Base-by-base conservation (phyloP, 2,329 filamentous ascomycete genomes). In the Paraconiothyrium brasiliense region DNA sequence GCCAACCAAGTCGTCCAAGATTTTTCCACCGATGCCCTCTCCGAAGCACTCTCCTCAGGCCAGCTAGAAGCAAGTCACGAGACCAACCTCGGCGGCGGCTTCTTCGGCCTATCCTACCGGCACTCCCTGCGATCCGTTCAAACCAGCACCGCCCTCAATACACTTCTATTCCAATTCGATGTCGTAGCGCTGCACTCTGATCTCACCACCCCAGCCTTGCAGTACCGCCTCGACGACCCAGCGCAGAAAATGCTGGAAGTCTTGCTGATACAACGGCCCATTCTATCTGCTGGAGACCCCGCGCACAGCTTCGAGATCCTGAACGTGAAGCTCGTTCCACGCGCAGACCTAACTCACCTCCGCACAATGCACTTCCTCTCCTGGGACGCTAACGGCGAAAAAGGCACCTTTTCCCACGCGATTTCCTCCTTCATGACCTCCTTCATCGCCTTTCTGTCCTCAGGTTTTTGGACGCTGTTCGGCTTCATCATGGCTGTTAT, bases 181-280 rank as follows among this genome's bases (percentile, higher is more conserved):
- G 41, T 77, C 59, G 59, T 74, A 32, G 67, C 69, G 11, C n/a
- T 73, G 0, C 67, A 64, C 54, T 68, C 65, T 4, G 63, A 71
- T 14, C 54, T 74, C 2, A 49, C 68, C 5, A 43, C 16, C 0
- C 59, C 62, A 0, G 52, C 67, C n/a, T 46, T 68, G 0, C 64
- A 60, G 34, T 52, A 68, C 39, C 54, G 63, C 0, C 46, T 76
- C 16, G 61, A 71, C n/a, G 43, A 60, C 16, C 20, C 58, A 43
- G 44, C 62, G 20, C 75, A 78, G 56, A 67, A 68, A 30, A 70
- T 75, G n/a, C 54, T 78, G 0, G 68, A 77, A 58, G 9, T 78
- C 0, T 37, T 76, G 2, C 54, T 78, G 0, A 43, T 78, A 4
- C 61, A 69, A 43, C 70, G 65, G 2, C 75, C 73, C 0, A 32